These are phyloP conservation scores for Balakata baccata DNA, from an alignment of 345 rosid genomes.

Conservation along the genomic window DNA sequence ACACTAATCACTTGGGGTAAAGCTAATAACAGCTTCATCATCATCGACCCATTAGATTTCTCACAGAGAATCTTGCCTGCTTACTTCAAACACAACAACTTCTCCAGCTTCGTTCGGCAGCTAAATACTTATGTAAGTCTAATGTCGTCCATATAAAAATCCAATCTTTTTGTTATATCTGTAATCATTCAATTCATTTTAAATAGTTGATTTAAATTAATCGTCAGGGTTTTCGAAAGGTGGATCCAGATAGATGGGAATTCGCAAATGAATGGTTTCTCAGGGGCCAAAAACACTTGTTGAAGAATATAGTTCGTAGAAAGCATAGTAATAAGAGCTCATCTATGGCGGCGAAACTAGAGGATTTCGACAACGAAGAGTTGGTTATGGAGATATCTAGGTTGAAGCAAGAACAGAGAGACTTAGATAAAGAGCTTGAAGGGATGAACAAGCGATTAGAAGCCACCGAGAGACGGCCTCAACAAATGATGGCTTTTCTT, in stretches of 20 bases:
- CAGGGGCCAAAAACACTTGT: slow-evolving; percentile 25
- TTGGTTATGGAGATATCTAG: slow-evolving; percentile 62
- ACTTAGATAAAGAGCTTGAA: slow-evolving; percentile 52
- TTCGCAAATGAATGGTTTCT: slow-evolving; percentile 33
- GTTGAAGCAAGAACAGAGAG: slow-evolving; percentile 67
- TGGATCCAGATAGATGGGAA: slow-evolving; percentile 36
- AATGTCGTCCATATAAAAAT: not conserved
- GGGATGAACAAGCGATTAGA: slow-evolving; percentile 71
- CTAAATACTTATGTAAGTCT: slow-evolving; percentile 30
- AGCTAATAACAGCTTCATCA: slow-evolving; percentile 30
- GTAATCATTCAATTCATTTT: not conserved
- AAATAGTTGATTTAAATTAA: not conserved
- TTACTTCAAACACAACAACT: slow-evolving; percentile 34
- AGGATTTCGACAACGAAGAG: slow-evolving; percentile 60
- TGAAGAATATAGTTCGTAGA: slow-evolving; percentile 25
- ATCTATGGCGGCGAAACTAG: slow-evolving; percentile 24
- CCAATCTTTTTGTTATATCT: not conserved
- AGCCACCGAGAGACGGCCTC: slow-evolving; percentile 80
- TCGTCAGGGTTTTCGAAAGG: slow-evolving; percentile 28
- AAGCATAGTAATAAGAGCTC: slow-evolving; percentile 17
- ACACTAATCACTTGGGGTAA: slow-evolving; percentile 22
- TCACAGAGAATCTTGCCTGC: slow-evolving; percentile 23
- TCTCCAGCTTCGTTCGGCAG: slow-evolving; percentile 35
- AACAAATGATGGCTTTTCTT: slow-evolving; percentile 90
- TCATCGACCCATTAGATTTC: slow-evolving; percentile 28